phyloP scores from a whole-genome alignment of 805 yeast genomes.

The Lachancea waltii region DNA sequence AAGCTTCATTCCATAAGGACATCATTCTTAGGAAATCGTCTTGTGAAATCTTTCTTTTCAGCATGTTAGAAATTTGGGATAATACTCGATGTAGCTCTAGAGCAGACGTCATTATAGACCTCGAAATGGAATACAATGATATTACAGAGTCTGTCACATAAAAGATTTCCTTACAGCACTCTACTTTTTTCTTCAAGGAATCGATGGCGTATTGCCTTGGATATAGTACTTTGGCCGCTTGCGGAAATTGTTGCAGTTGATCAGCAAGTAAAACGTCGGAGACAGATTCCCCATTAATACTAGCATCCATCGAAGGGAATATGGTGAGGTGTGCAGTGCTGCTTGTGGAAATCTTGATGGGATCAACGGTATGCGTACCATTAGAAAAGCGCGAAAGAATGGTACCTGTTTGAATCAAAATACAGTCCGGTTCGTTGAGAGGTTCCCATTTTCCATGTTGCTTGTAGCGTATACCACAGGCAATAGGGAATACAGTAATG shows the following conservation, averaged over 20 bases:
- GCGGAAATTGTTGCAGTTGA: constrained; percentile 25
- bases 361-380: constrained; percentile 22
- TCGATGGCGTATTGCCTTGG: constrained; percentile 15
- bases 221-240: constrained; percentile 19
- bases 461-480: constrained; percentile 22
- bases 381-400: constrained; percentile 17
- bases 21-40: constrained; percentile 24
- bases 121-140: constrained; percentile 25
- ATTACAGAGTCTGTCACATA: constrained; percentile 23
- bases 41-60: constrained; percentile 22
- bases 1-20: constrained; percentile 28
- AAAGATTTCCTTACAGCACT: constrained; percentile 22
- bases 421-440: constrained; percentile 24
- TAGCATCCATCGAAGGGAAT: constrained; percentile 18
- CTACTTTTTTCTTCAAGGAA: constrained; percentile 14
- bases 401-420: constrained; percentile 27
- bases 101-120: constrained; percentile 13
- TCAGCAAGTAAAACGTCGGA: constrained; percentile 14
- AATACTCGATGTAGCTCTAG: constrained; percentile 20
- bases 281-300: constrained; percentile 9
- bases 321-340: constrained; percentile 20
- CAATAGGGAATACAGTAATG: constrained; percentile 24
- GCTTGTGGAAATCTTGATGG: constrained; percentile 18
- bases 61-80: constrained; percentile 29
- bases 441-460: constrained; percentile 26